Base-by-base conservation (phyloP, 768 basidiomycete species). In the Trametes cinnabarina region DNA sequence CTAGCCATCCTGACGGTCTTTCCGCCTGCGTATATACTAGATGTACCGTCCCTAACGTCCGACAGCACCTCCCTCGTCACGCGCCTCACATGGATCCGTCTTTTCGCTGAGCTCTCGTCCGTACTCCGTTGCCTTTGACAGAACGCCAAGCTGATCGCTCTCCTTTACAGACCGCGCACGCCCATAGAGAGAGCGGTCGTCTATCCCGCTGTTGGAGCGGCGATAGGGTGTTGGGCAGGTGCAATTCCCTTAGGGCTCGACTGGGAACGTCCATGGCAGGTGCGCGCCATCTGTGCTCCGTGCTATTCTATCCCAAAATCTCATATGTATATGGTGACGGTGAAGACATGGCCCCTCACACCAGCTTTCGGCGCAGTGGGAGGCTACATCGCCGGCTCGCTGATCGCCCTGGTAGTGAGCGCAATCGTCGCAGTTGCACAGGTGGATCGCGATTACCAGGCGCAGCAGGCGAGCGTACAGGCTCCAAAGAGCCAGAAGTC, bases 191-290 rank as follows among this genome's bases (percentile, higher is more conserved):
- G 87, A 51, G 84, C 85, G 0, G 70, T 96, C 20, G 81, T 95
- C 17, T 94, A 91, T 65, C 92, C 96, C 15, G 81, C 82, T 11
- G 66, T 87, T 23, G 92, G 92, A 39, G 76, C 90, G 0, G 62
- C 89, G 41, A 26, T 86, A 19, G 96, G 95, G 5, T 78, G 82
- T 42, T 97, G 94, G 95, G 34, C 81, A 14, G 94, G 94, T 15
- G 84, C 82, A 10, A 77, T 95, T 44, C 91, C 93, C 2, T 87
- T 94, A 44, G 90, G 92, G 0, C 83, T 98, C 17, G 96, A 98
- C 73, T 98, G 96, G 96, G 94, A 94, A 68, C 82, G 93, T 35
- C 92, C 95, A 7, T 98, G 95, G 95, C 96, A 98, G 88, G 94
- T 91, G 51, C 55, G 83, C 74, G 34, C 37, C 50, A 15, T 9